Base-by-base conservation (phyloP, 2,329 filamentous ascomycete genomes). In the Aspergillus proliferans region DNA sequence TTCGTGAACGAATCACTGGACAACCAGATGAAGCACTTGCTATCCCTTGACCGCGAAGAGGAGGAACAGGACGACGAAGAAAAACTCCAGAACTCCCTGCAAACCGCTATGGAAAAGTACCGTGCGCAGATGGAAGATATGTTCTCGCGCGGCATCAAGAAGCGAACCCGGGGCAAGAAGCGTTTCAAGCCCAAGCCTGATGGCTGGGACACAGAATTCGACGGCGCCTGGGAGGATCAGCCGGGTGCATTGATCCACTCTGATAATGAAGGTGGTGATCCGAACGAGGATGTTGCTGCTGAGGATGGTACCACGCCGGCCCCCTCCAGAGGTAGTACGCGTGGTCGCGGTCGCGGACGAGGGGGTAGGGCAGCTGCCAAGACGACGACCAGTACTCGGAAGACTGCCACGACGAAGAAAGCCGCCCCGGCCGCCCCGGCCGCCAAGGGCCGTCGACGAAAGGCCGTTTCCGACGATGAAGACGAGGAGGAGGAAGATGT, bases 131-230 rank as follows among this genome's bases (percentile, higher is more conserved):
- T 43, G 41, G 41, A 43, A 12, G 41, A 43, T 6, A 43, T 43
- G 41, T 43, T 43, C 15, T 43, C 41, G 6, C 24, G 15, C 3
- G 88, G 88, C 2, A 71, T 79, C 42, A 64, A 82, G 34, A 84
- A 80, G 68, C 75, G 74, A 43, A 64, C 61, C 57, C 58, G 70
- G 45, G 64, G 74, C 40, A 78, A 76, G 60, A 81, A 43, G n/a
- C 41, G 41, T 18, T 43, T 43, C 41, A 43, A 43, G 24, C 41
- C 41, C 24, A 43, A 43, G 41, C 41, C 41, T 1, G 79, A 82
- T 9, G 77, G 76, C 2, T 97, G 91, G 90, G 89, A 97, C 62
- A 88, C 83, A n/a, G 92, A 97, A 56, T 73, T 91, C 22, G 86
- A 95, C 45, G 93, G 91, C 0, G 78, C 79, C 45, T 97, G 92